Percentiles rank a stretch among this genome's conserved stretches.
Evolutionary conservation across 805 yeast genomes (phyloP).

Genomic region (Grigorovia transvaalensis): DNA sequence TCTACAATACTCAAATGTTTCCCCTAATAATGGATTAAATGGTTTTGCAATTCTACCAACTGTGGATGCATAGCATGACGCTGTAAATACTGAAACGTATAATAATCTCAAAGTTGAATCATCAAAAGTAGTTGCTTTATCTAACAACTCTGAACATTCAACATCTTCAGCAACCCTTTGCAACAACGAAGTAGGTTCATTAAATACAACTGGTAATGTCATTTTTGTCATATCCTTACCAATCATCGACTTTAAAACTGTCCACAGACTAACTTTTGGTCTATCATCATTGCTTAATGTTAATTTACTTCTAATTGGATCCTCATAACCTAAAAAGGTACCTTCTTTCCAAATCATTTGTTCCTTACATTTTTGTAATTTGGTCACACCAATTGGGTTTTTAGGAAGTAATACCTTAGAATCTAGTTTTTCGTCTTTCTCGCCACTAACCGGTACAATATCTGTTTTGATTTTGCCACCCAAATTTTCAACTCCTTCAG

Average conservation of each 20-base stretch:
- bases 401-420: conserved; percentile 1
- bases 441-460: background rate
- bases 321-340: conserved; percentile 72
- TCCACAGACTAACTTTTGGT: conserved; percentile 87
- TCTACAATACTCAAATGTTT: conserved; percentile 83
- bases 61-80: conserved; percentile 89
- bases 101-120: conserved; percentile 77
- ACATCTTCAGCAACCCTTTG: conserved; percentile 93
- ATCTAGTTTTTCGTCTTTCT: background rate
- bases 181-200: conserved; percentile 84
- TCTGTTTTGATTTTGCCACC: background rate
- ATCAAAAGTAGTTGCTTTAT: conserved; percentile 60
- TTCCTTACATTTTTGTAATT: conserved; percentile 21
- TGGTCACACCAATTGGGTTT: conserved; percentile 7
- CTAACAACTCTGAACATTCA: conserved; percentile 72
- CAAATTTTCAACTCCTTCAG: too few relatives aligned
- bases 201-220: conserved; percentile 94
- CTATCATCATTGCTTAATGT: conserved; percentile 71
- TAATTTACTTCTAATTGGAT: conserved; percentile 60
- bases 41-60: conserved; percentile 91
- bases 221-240: conserved; percentile 96
- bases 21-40: conserved; percentile 89
- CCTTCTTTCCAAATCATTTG: conserved; percentile 28
- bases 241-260: conserved; percentile 82
- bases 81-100: conserved; percentile 86